A percentile compares a stretch with the other conserved stretches of the same genome.
These are phyloP conservation scores for Termitomyces sp. DNA, from an alignment of 768 basidiomycete species.

Conservation along the genomic window DNA sequence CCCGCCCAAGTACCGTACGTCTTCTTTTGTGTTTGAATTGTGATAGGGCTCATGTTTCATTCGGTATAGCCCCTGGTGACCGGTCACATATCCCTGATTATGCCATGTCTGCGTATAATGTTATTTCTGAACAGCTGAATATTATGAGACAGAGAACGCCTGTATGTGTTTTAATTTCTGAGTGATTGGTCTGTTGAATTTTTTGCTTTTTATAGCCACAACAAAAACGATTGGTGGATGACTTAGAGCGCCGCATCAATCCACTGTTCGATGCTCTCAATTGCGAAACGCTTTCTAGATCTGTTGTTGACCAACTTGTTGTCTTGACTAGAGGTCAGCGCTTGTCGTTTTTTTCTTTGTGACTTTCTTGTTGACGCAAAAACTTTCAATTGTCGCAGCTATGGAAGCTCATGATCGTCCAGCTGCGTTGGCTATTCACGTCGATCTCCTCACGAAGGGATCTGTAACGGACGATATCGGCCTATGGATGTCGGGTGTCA, in stretches of 20 bases:
- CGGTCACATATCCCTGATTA: slow-evolving; percentile 84
- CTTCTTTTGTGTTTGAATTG: not conserved
- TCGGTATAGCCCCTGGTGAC: slow-evolving; percentile 75
- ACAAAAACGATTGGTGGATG: slow-evolving; percentile 81
- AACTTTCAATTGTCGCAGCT: slow-evolving; percentile 48
- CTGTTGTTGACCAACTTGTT: slow-evolving; percentile 66
- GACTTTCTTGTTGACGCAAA: not conserved
- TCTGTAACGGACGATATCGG: slow-evolving; percentile 81
- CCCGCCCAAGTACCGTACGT: slow-evolving; percentile 44
- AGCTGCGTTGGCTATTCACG: slow-evolving; percentile 75
- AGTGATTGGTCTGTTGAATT: not conserved
- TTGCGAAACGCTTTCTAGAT: slow-evolving; percentile 70
- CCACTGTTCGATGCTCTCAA: slow-evolving; percentile 90
- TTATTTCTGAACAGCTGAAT: slow-evolving; percentile 58
- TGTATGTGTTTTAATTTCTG: slow-evolving; percentile 35
- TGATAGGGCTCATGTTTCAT: slow-evolving; percentile 3
- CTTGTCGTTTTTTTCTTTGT: not conserved
- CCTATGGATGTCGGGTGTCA: slow-evolving; percentile 84
- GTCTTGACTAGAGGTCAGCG: slow-evolving; percentile 66
- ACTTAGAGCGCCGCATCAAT: slow-evolving; percentile 82
- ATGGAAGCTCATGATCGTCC: slow-evolving; percentile 77
- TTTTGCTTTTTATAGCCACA: slow-evolving; percentile 46
- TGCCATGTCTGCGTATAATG: slow-evolving; percentile 56
- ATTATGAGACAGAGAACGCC: slow-evolving; percentile 70
- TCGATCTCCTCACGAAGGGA: slow-evolving; percentile 76